A percentile compares a stretch with the other conserved stretches of the same genome.
These are phyloP conservation scores for Calamus simplicifolius DNA, from an alignment of 176 grass and related monocot species.

Conservation along the genomic window DNA sequence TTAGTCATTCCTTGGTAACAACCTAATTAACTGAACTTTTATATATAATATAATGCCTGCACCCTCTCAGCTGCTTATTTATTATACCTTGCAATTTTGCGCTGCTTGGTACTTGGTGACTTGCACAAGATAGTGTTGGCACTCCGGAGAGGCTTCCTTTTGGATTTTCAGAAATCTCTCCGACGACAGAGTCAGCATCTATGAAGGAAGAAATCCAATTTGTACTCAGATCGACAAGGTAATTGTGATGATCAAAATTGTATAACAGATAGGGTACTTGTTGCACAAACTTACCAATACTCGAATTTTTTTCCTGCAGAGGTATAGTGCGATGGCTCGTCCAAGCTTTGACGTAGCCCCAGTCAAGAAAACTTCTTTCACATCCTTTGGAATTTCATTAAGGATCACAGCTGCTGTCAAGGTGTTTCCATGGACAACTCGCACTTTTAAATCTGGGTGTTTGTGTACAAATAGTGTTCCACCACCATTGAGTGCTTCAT, in stretches of 20 bases:
- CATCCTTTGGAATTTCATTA: slow-evolving; percentile 54
- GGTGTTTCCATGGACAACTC: slow-evolving; percentile 94
- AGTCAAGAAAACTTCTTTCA: slow-evolving; percentile 75
- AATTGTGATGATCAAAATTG: too few species aligned
- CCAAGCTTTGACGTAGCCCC: slow-evolving; percentile 93
- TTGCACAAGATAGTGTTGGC: slow-evolving; percentile 67
- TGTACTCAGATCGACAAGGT: too few species aligned
- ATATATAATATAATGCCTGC: too few species aligned
- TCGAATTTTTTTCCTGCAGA: slow-evolving; percentile 63
- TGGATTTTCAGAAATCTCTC: slow-evolving; percentile 78
- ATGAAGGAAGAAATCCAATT: neutral
- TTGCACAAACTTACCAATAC: slow-evolving; percentile 38
- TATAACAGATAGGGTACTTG: too few species aligned
- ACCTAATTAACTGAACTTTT: too few species aligned
- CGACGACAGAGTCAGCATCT: slow-evolving; percentile 78
- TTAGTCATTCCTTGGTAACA: too few species aligned
- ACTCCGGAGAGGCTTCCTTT: slow-evolving; percentile 57
- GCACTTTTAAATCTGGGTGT: slow-evolving; percentile 55
- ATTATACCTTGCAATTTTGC: slow-evolving; percentile 62
- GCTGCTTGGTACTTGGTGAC: slow-evolving; percentile 85
- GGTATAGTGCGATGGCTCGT: slow-evolving; percentile 77
- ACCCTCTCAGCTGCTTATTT: too few species aligned
- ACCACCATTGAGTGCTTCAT: slow-evolving; percentile 79
- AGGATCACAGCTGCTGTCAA: slow-evolving; percentile 92
- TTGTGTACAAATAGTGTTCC: slow-evolving; percentile 69